These are phyloP conservation scores for Diaporthe australafricana DNA, from an alignment of 2,329 filamentous ascomycete species.

Conservation along the genomic window DNA sequence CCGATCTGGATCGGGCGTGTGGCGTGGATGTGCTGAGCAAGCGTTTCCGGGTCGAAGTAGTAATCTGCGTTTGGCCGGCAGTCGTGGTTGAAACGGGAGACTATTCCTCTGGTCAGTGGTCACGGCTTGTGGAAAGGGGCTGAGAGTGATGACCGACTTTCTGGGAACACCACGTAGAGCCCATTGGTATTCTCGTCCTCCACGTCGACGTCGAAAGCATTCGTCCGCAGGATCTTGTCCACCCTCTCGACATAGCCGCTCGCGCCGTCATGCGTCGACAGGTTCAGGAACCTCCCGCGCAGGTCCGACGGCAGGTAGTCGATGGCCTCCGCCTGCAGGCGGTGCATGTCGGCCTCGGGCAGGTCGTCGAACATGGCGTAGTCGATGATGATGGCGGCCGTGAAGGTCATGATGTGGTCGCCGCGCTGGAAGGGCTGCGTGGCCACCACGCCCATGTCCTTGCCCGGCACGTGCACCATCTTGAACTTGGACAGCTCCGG, in stretches of 20 bases:
- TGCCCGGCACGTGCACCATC: constrained; percentile 52
- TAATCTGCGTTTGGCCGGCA: constrained; percentile 59
- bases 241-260: constrained; percentile 45
- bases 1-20: constrained; percentile 53
- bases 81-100: constrained; percentile 58
- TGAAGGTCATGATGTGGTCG: constrained; percentile 53
- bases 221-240: constrained; percentile 51
- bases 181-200: constrained; percentile 45
- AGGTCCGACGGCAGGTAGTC: constrained; percentile 47
- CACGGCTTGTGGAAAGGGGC: not conserved
- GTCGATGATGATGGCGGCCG: constrained; percentile 53
- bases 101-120: constrained; percentile 34
- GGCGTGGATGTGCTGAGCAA: constrained; percentile 54
- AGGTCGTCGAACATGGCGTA: constrained; percentile 50
- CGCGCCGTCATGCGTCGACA: constrained; percentile 49
- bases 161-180: constrained; percentile 54
- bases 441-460: constrained; percentile 53
- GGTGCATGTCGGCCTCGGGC: constrained; percentile 41
- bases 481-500: constrained; percentile 43
- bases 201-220: constrained; percentile 53
- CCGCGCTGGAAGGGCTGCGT: constrained; percentile 48
- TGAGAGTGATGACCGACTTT: constrained; percentile 42
- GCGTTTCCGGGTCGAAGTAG: constrained; percentile 51
- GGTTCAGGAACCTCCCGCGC: constrained; percentile 47
- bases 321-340: constrained; percentile 48